A percentile compares a stretch with the other conserved stretches of the same genome.
phyloP scores from a whole-genome alignment of 2,329 filamentous ascomycete genomes.

The Penicillium sp. region DNA sequence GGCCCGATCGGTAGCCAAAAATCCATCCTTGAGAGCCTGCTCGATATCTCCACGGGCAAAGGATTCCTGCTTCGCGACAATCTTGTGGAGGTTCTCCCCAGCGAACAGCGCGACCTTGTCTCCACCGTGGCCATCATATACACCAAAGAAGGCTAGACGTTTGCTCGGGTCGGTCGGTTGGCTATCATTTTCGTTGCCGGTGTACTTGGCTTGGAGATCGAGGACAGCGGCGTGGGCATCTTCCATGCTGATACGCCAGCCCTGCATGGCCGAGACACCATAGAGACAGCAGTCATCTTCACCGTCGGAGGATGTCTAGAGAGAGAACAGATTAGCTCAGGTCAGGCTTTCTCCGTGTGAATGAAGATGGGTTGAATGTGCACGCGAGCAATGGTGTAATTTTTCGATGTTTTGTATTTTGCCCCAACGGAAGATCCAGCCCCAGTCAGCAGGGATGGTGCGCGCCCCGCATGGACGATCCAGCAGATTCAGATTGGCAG shows the following conservation, averaged over 20 bases:
- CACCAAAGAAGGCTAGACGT: slow-evolving; percentile 92
- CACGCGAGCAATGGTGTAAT: no score
- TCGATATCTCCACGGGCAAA: slow-evolving; percentile 91
- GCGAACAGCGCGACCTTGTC: slow-evolving; percentile 95
- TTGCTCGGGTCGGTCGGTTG: slow-evolving; percentile 68
- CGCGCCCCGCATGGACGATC: neutral
- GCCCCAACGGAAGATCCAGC: neutral
- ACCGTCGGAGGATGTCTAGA: slow-evolving; percentile 82
- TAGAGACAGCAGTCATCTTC: slow-evolving; percentile 92
- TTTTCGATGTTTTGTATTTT: neutral
- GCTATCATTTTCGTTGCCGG: slow-evolving; percentile 54
- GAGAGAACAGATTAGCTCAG: slow-evolving; percentile 1
- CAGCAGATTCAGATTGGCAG: neutral
- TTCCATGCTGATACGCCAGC: slow-evolving; percentile 99
- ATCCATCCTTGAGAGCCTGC: slow-evolving; percentile 95
- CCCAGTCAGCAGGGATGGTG: neutral
- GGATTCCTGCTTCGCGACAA: slow-evolving; percentile 90
- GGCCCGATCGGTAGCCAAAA: slow-evolving; percentile 91
- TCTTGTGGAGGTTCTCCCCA: slow-evolving; percentile 90
- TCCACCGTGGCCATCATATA: slow-evolving; percentile 96
- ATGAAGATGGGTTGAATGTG: no score
- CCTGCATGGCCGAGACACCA: slow-evolving; percentile 98
- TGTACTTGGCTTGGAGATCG: slow-evolving; percentile 72
- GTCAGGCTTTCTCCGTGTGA: no score
- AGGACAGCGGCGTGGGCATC: slow-evolving; percentile 90